Base-by-base conservation (phyloP, 2,329 filamentous ascomycete species). In the Fonsecaea multimorphosa region DNA sequence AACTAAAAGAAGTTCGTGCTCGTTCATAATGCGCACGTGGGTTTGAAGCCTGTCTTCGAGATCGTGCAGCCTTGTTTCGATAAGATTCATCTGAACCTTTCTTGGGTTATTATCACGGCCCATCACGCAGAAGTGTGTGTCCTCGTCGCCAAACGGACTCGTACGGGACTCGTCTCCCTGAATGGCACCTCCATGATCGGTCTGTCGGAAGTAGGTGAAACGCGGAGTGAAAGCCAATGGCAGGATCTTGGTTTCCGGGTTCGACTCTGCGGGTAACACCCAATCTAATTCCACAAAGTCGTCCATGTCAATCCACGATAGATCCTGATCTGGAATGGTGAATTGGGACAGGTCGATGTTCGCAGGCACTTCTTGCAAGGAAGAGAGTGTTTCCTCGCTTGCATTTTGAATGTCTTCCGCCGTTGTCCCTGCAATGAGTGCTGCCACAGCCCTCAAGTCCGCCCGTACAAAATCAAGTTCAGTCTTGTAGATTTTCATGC, bases 291-390 rank as follows among this genome's bases (percentile, higher is more conserved):
- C 95, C 32, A 99, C 93, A 78, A 99, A 99, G 76, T 99, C 95
- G 75, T 99, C 95, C 93, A 99, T 98, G 74, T 99, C 95, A 68
- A 99, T 93, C 95, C 95, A 99, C 62, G 90, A 93, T 71, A 93
- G 89, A 74, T 99, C 95, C 61, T 96, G 91, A 76, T 99, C 95
- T 0, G 95, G 94, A 57, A 99, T 99, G 0, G 89, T 94, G 75
- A 99, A 99, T 60, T 90, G 89, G 0, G 93, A 96, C 57, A 97
- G 83, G 75, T 89, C 87, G 8, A 84, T 81, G 27, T 82, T 79
- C 1, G 82, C 76, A 2, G 80, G 75, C 46, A 83, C 79, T 31
- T 85, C 81, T 64, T 87, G 84, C 67, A 84, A 85, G 3, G 82
- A 80, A 1, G 84, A 84, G 31, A 87, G 76, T 8, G 83, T 84